A percentile compares a stretch with the other conserved stretches of the same genome.
Conservation (phyloP, 805 yeast species). For the Limtongia smithiae region DNA sequence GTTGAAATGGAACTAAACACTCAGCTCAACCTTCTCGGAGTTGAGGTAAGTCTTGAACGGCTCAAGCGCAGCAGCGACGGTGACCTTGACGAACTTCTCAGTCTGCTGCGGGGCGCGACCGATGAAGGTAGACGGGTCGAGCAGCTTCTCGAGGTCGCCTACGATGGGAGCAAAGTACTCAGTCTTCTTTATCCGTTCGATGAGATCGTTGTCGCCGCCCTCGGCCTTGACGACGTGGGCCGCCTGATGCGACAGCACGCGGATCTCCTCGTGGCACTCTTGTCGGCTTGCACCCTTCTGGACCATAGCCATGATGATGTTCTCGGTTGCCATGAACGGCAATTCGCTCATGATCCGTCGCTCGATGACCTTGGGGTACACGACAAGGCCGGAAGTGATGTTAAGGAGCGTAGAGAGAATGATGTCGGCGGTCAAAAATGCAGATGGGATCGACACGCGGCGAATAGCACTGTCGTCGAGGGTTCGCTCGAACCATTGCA, state of each 20-base stretch:
- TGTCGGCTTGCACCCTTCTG: conserved; percentile 97
- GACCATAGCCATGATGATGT: conserved; percentile 99
- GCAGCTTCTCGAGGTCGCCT: conserved; percentile 70
- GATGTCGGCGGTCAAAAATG: conserved; percentile 93
- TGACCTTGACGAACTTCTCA: conserved; percentile 80
- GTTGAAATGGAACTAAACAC: no score
- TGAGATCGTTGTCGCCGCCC: conserved; percentile 97
- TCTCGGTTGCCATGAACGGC: conserved; percentile 99
- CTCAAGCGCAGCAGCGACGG: conserved; percentile 77
- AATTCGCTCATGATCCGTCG: conserved; percentile 91
- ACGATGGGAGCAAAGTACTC: conserved; percentile 70
- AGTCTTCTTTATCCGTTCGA: conserved; percentile 39
- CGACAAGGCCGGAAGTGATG: conserved; percentile 93
- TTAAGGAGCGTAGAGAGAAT: conserved; percentile 82
- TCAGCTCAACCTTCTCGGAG: conserved; percentile 68
- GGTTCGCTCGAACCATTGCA: conserved; percentile 99
- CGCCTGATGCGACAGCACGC: conserved; percentile 96
- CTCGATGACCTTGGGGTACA: conserved; percentile 97
- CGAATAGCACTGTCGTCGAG: conserved; percentile 97
- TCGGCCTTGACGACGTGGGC: conserved; percentile 95
- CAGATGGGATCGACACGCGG: conserved; percentile 93
- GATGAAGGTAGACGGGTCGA: conserved; percentile 90
- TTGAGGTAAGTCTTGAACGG: conserved; percentile 60
- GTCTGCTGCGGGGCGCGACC: conserved; percentile 99
- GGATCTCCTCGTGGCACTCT: conserved; percentile 95